Conservation (phyloP, 73 alveolate genomes). For the Paramecium caudatum region DNA sequence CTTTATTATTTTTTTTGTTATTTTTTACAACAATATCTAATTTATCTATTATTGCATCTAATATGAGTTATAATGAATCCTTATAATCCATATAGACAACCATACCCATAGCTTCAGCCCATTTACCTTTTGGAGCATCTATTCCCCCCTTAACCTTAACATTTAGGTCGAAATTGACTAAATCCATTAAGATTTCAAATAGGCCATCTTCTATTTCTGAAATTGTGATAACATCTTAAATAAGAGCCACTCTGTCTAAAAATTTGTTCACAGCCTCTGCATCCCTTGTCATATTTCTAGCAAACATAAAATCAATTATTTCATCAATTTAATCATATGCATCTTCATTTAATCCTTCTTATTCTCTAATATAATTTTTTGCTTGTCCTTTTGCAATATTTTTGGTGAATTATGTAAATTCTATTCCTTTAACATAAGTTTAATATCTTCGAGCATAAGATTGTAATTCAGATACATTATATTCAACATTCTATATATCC, state of each 20-base stretch:
- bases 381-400: too few species aligned
- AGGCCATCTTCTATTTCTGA: conserved; percentile 44
- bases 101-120: conserved; percentile 57
- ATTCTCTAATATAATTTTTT: too few species aligned
- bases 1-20: neutral
- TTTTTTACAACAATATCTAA: conserved; percentile 29
- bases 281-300: conserved; percentile 33
- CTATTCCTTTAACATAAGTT: too few species aligned
- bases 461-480: too few species aligned
- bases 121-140: conserved; percentile 47
- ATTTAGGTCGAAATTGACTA: neutral
- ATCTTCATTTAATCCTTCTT: too few species aligned
- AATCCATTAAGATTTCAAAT: neutral
- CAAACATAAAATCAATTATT: neutral
- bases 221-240: neutral
- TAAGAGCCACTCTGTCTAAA: neutral
- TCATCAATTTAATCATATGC: too few species aligned
- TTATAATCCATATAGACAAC: conserved; percentile 37
- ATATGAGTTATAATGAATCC: neutral
- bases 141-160: neutral
- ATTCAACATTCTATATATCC: too few species aligned
- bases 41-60: neutral
- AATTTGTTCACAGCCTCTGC: neutral
- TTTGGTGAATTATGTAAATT: too few species aligned
- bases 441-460: too few species aligned